Percentiles rank a stretch among this genome's conserved stretches.
phyloP scores from a whole-genome alignment of 805 yeast species.

The Saccharomycopsis oosterbeekiorum region DNA sequence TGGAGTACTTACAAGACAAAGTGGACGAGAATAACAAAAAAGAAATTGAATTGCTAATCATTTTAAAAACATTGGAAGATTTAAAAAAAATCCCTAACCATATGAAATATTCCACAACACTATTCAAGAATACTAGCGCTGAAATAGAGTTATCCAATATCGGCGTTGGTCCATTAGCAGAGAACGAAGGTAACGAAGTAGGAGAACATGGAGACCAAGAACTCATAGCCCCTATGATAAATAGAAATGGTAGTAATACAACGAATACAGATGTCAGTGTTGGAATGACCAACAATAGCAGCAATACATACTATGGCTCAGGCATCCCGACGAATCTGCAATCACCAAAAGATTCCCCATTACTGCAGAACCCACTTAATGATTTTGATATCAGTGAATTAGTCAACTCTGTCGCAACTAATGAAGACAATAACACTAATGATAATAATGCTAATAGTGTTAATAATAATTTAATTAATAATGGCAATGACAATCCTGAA shows the following conservation, averaged over 20 bases:
- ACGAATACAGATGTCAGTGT: neutral
- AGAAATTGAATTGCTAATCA: slow-evolving; percentile 64
- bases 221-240: neutral
- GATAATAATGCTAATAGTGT: neutral
- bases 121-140: slow-evolving; percentile 60
- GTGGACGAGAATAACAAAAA: slow-evolving; percentile 72
- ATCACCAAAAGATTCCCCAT: neutral
- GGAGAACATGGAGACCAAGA: neutral
- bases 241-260: neutral
- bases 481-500: neutral
- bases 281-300: neutral
- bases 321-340: neutral
- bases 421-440: neutral
- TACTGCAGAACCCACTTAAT: neutral
- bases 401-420: neutral
- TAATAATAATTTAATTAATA: neutral
- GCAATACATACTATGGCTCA: neutral
- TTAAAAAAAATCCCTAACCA: slow-evolving; percentile 32
- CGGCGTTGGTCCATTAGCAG: slow-evolving; percentile 76
- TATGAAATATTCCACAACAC: slow-evolving; percentile 24
- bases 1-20: slow-evolving; percentile 53
- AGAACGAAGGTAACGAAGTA: slow-evolving; percentile 13
- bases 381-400: neutral
- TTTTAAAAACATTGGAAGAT: slow-evolving; percentile 44
- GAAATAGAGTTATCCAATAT: slow-evolving; percentile 65